Percentiles rank a stretch among this genome's conserved stretches.
These are phyloP conservation scores for Calonectria crousiana DNA, from an alignment of 2,329 filamentous ascomycete species.

Conservation along the genomic window DNA sequence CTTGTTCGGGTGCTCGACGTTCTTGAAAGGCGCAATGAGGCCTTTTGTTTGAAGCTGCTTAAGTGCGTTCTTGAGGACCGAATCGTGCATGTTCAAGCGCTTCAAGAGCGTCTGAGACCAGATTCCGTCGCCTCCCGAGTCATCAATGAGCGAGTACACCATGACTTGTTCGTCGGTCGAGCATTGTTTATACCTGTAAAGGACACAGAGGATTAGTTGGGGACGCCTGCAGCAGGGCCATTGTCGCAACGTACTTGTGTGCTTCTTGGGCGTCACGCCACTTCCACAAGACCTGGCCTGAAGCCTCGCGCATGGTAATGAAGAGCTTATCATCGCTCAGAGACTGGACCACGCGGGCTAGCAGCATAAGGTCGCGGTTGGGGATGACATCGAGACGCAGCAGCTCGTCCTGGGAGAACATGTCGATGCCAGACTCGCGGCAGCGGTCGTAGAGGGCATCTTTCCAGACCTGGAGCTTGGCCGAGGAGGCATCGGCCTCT, in stretches of 20 bases:
- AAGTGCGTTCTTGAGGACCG: constrained; percentile 82
- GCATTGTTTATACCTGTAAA: constrained; percentile 67
- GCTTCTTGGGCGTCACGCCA: constrained; percentile 71
- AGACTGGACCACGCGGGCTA: constrained; percentile 67
- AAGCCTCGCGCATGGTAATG: constrained; percentile 56
- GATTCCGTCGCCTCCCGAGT: constrained; percentile 85
- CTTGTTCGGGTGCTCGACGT: constrained; percentile 88
- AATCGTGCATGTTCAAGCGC: constrained; percentile 85
- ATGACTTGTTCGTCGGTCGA: constrained; percentile 81
- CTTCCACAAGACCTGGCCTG: constrained; percentile 63
- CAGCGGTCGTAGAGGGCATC: constrained; percentile 69
- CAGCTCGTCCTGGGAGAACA: constrained; percentile 71
- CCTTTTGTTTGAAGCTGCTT: constrained; percentile 86
- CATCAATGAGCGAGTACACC: constrained; percentile 91
- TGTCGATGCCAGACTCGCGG: constrained; percentile 60
- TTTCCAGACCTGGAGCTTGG: constrained; percentile 66
- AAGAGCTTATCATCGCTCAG: constrained; percentile 73
- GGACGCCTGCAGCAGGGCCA: not conserved
- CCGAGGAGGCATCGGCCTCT: constrained; percentile 48
- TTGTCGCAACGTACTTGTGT: constrained; percentile 62
- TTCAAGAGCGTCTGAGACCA: constrained; percentile 90
- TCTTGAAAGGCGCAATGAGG: constrained; percentile 90
- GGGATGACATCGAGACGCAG: constrained; percentile 69
- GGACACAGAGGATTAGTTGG: constrained; percentile 27
- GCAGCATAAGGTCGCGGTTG: constrained; percentile 65